phyloP scores from a whole-genome alignment of 495 filamentous ascomycete species.

The Tuber brumale region DNA sequence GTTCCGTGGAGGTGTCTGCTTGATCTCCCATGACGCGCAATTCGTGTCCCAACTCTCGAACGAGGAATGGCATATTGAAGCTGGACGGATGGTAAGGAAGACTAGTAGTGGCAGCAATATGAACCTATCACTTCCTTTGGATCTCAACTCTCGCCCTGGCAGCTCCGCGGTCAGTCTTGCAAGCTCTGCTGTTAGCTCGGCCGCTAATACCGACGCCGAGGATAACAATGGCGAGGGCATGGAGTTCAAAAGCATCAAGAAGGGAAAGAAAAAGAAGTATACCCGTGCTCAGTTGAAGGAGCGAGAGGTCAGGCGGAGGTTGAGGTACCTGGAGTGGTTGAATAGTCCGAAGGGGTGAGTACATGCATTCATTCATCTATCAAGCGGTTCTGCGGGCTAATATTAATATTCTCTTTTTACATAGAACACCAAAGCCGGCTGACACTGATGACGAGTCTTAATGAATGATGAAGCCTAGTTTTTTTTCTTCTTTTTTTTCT shows the following conservation, averaged over 20 bases:
- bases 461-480: background rate
- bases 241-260: slow-evolving; percentile 79
- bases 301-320: slow-evolving; percentile 71
- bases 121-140: slow-evolving; percentile 42
- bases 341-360: slow-evolving; percentile 53
- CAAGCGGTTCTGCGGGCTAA: slow-evolving; percentile 36
- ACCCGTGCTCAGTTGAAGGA: slow-evolving; percentile 95
- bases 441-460: slow-evolving; percentile 69
- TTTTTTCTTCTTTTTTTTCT: background rate
- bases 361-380: slow-evolving; percentile 5
- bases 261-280: slow-evolving; percentile 89
- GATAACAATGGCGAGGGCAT: slow-evolving; percentile 60
- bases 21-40: slow-evolving; percentile 99
- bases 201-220: slow-evolving; percentile 79
- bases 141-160: slow-evolving; percentile 40
- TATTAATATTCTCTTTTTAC: slow-evolving; percentile 44
- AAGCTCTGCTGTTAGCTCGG: slow-evolving; percentile 56
- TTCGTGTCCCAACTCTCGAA: slow-evolving; percentile 91
- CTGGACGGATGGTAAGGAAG: slow-evolving; percentile 63
- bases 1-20: slow-evolving; percentile 94
- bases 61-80: slow-evolving; percentile 89
- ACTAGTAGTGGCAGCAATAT: slow-evolving; percentile 46
- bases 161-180: slow-evolving; percentile 54
- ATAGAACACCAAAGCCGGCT: slow-evolving; percentile 68
- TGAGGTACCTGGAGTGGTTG: slow-evolving; percentile 94